These are phyloP conservation scores for Cryptococcus maquisensis DNA, from an alignment of 1,284 basidiomycete genomes.

Conservation along the genomic window DNA sequence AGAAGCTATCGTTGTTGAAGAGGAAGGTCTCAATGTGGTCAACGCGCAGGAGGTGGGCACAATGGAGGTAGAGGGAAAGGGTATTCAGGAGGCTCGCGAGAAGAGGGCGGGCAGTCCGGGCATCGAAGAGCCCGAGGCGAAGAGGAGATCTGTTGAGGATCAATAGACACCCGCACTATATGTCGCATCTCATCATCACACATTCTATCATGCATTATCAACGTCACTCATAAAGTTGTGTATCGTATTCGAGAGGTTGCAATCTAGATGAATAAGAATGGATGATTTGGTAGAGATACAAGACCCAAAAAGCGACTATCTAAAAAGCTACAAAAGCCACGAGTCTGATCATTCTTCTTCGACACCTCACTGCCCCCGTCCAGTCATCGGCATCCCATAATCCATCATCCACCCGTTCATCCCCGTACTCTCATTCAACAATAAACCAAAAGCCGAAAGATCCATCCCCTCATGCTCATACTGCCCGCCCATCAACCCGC, in stretches of 20 bases:
- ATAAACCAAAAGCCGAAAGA: no score
- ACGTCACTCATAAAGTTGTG: background rate
- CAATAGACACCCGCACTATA: background rate
- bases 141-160: background rate
- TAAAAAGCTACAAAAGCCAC: no score
- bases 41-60: background rate
- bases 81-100: background rate
- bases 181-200: background rate
- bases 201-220: background rate
- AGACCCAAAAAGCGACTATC: background rate
- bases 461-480: no score
- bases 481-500: no score
- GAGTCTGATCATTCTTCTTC: no score
- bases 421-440: background rate
- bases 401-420: conserved; percentile 2
- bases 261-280: background rate
- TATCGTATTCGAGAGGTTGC: background rate
- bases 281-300: background rate
- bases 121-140: background rate
- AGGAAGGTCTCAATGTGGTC: conserved; percentile 2
- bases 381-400: background rate
- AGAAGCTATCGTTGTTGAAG: conserved; percentile 1
- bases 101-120: conserved; percentile 5
- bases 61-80: background rate
- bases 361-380: background rate